Conservation (phyloP, 495 filamentous ascomycete genomes). For the Aspergillus affinis region DNA sequence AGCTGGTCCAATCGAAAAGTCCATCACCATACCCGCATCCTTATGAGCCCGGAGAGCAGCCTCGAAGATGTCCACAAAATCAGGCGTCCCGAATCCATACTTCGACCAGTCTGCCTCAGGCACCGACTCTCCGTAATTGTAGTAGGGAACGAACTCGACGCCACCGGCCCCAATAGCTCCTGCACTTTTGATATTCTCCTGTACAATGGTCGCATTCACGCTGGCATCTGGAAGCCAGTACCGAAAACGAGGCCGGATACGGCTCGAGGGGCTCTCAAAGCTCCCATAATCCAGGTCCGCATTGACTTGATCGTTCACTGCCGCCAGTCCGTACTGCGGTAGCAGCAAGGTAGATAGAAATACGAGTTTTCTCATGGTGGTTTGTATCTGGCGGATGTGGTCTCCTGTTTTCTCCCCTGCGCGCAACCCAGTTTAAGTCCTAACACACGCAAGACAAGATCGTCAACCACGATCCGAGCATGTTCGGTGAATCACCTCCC, state of each 20-base stretch:
- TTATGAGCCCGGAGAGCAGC: slow-evolving; percentile 36
- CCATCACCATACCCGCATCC: slow-evolving; percentile 41
- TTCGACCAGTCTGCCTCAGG: slow-evolving; percentile 39
- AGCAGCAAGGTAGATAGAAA: slow-evolving; percentile 8
- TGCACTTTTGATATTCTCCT: slow-evolving; percentile 33
- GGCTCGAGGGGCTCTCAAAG: slow-evolving; percentile 24
- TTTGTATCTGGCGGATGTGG: too few species aligned
- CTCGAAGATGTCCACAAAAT: slow-evolving; percentile 38
- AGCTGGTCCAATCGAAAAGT: slow-evolving; percentile 50
- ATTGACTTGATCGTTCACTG: slow-evolving; percentile 19
- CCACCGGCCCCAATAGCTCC: slow-evolving; percentile 40
- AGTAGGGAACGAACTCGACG: slow-evolving; percentile 43
- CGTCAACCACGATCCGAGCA: too few species aligned
- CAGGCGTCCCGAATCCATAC: slow-evolving; percentile 48
- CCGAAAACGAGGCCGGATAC: slow-evolving; percentile 28
- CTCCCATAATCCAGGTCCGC: slow-evolving; percentile 23
- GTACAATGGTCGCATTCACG: slow-evolving; percentile 30
- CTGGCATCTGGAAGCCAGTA: slow-evolving; percentile 46
- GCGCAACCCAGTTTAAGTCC: too few species aligned
- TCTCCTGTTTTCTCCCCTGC: too few species aligned
- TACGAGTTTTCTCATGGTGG: not conserved
- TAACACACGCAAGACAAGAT: too few species aligned
- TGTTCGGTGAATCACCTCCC: too few species aligned
- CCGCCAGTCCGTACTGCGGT: slow-evolving; percentile 10
- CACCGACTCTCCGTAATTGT: slow-evolving; percentile 34